Evolutionary conservation across 257 asterid species (phyloP), one percentile per base, ranked within the genome.

Genomic region (Plectranthus barbatus): DNA sequence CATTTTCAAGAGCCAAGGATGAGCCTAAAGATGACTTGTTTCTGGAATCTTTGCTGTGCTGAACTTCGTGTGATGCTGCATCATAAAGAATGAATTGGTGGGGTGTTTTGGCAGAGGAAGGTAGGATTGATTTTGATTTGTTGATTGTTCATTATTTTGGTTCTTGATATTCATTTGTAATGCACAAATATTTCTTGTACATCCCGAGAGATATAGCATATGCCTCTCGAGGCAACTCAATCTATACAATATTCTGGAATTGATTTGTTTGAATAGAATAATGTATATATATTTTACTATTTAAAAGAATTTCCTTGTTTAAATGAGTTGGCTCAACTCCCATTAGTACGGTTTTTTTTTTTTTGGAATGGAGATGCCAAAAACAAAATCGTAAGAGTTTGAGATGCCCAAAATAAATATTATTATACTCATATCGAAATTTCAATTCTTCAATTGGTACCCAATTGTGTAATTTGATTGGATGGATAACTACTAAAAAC

Each of bases 11-110:
- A 52, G 67, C 86, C 19, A 84, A 81, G 75, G 88, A 81, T 18
- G 96, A 88, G 67, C 83, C 88, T 0, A 72, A 87, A 63, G 95
- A 83, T 20, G 89, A 85, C 73, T 9, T 61, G 81, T 84, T 86
- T 66, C 41, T 77, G 11, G 88, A 79, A 4, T 82, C 90, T 3
- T 62, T 76, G 56, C 51, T 76, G 2, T 75, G 63, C 65, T 83
- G 72, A 70, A 18, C 36, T 57, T n/a, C n/a, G n/a, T n/a, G n/a
- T n/a, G n/a, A n/a, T 4, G 17, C 47, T 13, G 9, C 47, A 10
- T 40, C n/a, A 10, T 39, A 37, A 37, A 24, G 2, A 17, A 39
- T 51, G 49, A 29, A 53, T 66, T 66, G 64, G 45, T 9, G 11
- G 13, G 2, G 17, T 29, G 4, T 36, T 24, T 40, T 18, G 40